Evolutionary conservation across 2,329 filamentous ascomycete species (phyloP).

Genomic region (Dendryphion nanum): DNA sequence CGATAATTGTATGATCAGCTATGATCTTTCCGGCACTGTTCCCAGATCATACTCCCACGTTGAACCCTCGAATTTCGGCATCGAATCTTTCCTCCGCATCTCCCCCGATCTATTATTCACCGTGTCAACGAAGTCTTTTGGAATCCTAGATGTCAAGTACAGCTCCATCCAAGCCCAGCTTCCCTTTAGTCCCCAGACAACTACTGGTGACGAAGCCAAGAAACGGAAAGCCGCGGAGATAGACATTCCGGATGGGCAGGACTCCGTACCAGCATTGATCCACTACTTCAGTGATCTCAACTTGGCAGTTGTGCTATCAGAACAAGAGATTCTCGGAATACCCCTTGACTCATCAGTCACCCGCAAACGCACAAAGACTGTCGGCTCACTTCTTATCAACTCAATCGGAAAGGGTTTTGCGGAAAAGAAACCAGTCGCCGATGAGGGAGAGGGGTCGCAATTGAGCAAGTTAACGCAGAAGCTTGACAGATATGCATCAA

Average conservation of each 20-base stretch:
- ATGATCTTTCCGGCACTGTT: conserved; percentile 62
- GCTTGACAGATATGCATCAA: conserved; percentile 37
- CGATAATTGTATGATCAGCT: conserved; percentile 56
- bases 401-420: conserved; percentile 67
- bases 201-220: conserved; percentile 24
- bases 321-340: conserved; percentile 64
- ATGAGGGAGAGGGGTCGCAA: not conserved
- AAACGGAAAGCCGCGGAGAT: conserved; percentile 32
- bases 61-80: conserved; percentile 50
- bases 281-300: conserved; percentile 65
- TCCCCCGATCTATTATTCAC: conserved; percentile 66
- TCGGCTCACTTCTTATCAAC: conserved; percentile 64
- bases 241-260: conserved; percentile 48
- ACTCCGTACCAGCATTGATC: conserved; percentile 17
- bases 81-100: conserved; percentile 64
- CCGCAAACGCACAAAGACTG: conserved; percentile 37
- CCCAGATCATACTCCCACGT: conserved; percentile 58
- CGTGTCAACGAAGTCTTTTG: conserved; percentile 55
- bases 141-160: conserved; percentile 66
- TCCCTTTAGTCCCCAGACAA: conserved; percentile 21
- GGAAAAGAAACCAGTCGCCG: not conserved
- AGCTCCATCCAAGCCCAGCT: conserved; percentile 49
- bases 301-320: conserved; percentile 63
- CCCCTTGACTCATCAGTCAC: conserved; percentile 46
- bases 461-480: conserved; percentile 20